Evolutionary conservation across 208 protist species (phyloP).

Genomic region (Wallacemonas sp.): DNA sequence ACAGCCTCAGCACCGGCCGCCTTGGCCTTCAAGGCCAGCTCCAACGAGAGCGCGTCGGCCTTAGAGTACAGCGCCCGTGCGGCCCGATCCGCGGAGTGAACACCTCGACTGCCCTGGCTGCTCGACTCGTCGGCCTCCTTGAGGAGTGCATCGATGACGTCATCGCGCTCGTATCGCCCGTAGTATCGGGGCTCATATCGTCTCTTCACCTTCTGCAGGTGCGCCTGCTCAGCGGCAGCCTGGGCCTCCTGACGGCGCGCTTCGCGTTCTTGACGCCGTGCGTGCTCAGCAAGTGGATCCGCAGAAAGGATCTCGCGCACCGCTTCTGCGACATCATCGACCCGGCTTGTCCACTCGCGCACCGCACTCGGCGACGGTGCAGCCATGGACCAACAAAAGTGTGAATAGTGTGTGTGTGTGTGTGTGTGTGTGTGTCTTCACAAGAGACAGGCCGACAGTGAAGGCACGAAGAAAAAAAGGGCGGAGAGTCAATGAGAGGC

Average conservation of each 20-base stretch:
- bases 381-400: not conserved
- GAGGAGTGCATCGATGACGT: conserved; percentile 39
- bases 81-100: not conserved
- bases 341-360: conserved; percentile 24
- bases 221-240: conserved; percentile 7
- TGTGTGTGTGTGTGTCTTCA: conserved; percentile 12
- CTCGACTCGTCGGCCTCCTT: conserved; percentile 20
- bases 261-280: conserved; percentile 21
- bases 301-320: conserved; percentile 38
- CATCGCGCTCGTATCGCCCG: conserved; percentile 39
- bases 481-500: too few relatives aligned
- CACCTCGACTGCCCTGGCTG: too few relatives aligned
- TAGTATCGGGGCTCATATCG: conserved; percentile 47
- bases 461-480: too few relatives aligned
- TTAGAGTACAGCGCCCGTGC: conserved; percentile 15
- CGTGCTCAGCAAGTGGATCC: conserved; percentile 27
- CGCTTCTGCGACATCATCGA: conserved; percentile 37
- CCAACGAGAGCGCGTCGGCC: conserved; percentile 26
- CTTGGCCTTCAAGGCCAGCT: conserved; percentile 31
- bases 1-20: conserved; percentile 24
- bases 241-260: not conserved
- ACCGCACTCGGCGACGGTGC: conserved; percentile 22
- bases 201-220: conserved; percentile 21
- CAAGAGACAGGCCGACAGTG: too few relatives aligned
- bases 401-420: too few relatives aligned